Base-by-base conservation (phyloP, 2,329 filamentous ascomycete genomes). In the Apiospora arundinis region DNA sequence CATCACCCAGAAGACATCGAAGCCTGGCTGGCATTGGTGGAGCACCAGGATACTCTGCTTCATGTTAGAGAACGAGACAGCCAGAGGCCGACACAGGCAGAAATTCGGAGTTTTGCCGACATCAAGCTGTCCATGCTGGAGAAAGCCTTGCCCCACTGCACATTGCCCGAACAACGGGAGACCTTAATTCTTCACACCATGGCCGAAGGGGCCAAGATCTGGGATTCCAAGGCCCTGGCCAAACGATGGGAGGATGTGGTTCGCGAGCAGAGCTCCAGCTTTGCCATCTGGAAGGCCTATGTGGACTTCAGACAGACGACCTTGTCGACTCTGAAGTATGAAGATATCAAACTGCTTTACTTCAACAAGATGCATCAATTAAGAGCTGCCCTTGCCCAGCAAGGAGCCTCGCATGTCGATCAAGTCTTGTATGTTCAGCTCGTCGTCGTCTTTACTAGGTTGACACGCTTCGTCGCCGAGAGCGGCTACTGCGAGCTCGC, bases 71-170 rank as follows among this genome's bases (percentile, higher is more conserved):
- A 85, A 28, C 81, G 81, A 72, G 83, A 83, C 77, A 85, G 78
- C 56, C 84, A 81, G 49, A 80, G 77, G 42, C 83, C 85, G 32
- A 91, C 89, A 0, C 83, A 84, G 40, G 89, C 91, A 3, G 92
- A 96, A 77, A 83, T 85, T 68, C 88, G 87, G 73, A 92, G 92
- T 73, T 89, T 93, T 70, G 91, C 94, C 4, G 92, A 96, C 74
- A 90, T 97, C 70, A 95, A 94, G 74, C 83, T 97, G 2, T 90
- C 92, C 1, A 89, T 97, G 73, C 93, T 95, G 72, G 90, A 95
- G 74, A 91, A 94, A 73, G 95, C 95, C 0, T 80, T 97, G 9
- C 82, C 85, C 14, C 88, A 92, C 65, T 85, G 89, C 7, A 74
- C 75, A 4, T 79, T 80, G 0, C 81, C 83, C 0, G 76, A 83